Evolutionary conservation across 176 grass and related monocot species (phyloP).

Genomic region (Tuctoria greenei): DNA sequence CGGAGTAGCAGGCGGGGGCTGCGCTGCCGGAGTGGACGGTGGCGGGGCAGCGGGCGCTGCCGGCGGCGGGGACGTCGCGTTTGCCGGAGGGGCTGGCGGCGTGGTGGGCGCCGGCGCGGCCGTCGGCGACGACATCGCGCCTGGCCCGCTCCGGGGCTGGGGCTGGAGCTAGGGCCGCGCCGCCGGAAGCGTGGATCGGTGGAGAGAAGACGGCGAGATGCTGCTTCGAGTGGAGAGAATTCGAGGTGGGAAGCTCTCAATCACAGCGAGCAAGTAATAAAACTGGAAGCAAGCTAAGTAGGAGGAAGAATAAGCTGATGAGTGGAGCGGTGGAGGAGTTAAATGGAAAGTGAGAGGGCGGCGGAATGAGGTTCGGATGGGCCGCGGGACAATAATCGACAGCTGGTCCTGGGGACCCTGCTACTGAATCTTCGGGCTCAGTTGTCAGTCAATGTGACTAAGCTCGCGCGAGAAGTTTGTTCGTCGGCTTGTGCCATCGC

Average conservation of each 20-base stretch:
- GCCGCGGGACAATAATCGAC: too few relatives aligned
- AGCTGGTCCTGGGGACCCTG: neutral
- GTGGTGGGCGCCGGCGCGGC: conserved; percentile 47
- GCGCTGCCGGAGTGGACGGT: neutral
- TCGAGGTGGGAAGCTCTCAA: neutral
- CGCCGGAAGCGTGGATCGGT: conserved; percentile 12
- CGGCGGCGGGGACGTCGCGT: neutral
- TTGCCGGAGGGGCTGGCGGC: neutral
- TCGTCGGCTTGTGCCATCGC: neutral
- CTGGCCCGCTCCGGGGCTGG: conserved; percentile 2
- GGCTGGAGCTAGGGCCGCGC: neutral
- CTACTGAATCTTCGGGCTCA: fast-evolving
- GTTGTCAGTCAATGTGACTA: neutral
- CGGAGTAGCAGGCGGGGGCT: neutral
- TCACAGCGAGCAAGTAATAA: neutral
- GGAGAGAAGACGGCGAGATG: neutral
- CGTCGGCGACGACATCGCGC: conserved; percentile 51
- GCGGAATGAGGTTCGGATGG: neutral
- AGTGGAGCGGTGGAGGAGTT: neutral
- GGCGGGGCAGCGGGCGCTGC: neutral
- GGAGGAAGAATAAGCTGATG: neutral
- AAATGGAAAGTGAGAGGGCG: conserved; percentile 7
- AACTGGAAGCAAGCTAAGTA: too few relatives aligned
- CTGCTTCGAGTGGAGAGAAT: neutral
- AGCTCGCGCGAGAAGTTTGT: neutral